Evolutionary conservation across 768 basidiomycete genomes (phyloP).

Genomic region (Mycena metata): DNA sequence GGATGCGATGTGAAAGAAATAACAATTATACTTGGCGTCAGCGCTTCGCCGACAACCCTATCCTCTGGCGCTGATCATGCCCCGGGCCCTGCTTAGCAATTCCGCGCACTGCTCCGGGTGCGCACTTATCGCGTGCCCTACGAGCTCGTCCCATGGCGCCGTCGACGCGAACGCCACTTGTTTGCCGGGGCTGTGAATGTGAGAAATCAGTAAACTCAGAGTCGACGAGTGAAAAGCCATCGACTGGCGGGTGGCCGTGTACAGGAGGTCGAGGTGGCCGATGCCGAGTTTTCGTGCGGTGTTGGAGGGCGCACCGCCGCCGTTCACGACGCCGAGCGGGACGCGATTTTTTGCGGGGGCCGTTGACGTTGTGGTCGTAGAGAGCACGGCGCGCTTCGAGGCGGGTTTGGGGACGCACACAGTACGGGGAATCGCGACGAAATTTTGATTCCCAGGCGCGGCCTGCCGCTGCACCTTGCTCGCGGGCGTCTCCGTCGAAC

Average conservation of each 20-base stretch:
- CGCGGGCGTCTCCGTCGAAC: not conserved
- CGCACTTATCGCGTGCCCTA: constrained; percentile 7
- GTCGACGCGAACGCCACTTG: not conserved
- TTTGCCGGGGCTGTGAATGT: not conserved
- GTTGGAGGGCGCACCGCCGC: not conserved
- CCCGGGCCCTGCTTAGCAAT: constrained; percentile 2
- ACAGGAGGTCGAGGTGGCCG: constrained; percentile 16
- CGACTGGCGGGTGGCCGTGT: not conserved
- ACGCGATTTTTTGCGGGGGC: not conserved
- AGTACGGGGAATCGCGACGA: too few species aligned
- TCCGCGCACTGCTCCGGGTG: constrained; percentile 3
- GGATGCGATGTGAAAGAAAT: too few species aligned
- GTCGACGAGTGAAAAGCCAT: not conserved
- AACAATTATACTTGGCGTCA: not conserved
- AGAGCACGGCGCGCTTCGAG: not conserved
- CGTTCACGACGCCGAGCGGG: not conserved
- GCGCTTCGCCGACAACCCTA: not conserved
- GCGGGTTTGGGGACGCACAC: not conserved
- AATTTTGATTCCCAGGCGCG: too few species aligned
- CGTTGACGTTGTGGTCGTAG: not conserved
- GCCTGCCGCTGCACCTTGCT: not conserved
- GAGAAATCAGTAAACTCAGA: not conserved
- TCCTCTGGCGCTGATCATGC: not conserved
- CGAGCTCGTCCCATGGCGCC: constrained; percentile 14
- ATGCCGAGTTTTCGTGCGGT: constrained; percentile 13